phyloP scores from a whole-genome alignment of 2,329 filamentous ascomycete genomes.

The Exophiala sp. region DNA sequence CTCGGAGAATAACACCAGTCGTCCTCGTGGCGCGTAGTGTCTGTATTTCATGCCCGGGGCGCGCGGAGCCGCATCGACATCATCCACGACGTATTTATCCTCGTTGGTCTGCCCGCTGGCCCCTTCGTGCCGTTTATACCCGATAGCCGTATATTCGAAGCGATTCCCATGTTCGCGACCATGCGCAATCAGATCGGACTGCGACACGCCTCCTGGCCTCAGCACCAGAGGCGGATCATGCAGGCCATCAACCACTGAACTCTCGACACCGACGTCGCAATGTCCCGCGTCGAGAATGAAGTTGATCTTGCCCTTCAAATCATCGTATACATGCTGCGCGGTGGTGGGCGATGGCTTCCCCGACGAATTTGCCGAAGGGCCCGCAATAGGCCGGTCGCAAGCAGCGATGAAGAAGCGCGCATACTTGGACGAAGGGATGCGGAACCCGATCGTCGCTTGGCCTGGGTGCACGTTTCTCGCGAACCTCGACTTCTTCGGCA shows the following conservation, averaged over 20 bases:
- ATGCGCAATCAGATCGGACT: conserved; percentile 55
- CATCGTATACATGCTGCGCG: conserved; percentile 80
- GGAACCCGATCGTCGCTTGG: conserved; percentile 75
- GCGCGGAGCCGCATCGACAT: conserved; percentile 51
- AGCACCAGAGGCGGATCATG: conserved; percentile 74
- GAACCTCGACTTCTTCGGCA: conserved; percentile 62
- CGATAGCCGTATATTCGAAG: conserved; percentile 72
- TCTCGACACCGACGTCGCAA: conserved; percentile 87
- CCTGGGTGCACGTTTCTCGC: conserved; percentile 90
- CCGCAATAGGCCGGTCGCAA: conserved; percentile 72
- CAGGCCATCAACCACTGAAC: conserved; percentile 90
- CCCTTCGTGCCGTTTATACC: conserved; percentile 55
- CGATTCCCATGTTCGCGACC: conserved; percentile 61
- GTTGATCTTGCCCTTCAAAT: conserved; percentile 74
- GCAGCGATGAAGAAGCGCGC: conserved; percentile 80
- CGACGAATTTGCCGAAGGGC: conserved; percentile 88
- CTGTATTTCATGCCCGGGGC: conserved; percentile 99
- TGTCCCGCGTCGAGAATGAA: conserved; percentile 83
- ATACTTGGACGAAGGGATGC: conserved; percentile 81
- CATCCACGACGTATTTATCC: conserved; percentile 4
- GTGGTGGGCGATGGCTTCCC: conserved; percentile 89
- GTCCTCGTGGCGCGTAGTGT: conserved; percentile 89
- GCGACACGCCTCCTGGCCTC: conserved; percentile 75
- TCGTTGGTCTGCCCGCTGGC: background rate
- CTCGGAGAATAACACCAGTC: conserved; percentile 64